Percentiles rank a stretch among this genome's conserved stretches.
These are phyloP conservation scores for Lentithecium fluviatile DNA, from an alignment of 495 filamentous ascomycete species.

Conservation along the genomic window DNA sequence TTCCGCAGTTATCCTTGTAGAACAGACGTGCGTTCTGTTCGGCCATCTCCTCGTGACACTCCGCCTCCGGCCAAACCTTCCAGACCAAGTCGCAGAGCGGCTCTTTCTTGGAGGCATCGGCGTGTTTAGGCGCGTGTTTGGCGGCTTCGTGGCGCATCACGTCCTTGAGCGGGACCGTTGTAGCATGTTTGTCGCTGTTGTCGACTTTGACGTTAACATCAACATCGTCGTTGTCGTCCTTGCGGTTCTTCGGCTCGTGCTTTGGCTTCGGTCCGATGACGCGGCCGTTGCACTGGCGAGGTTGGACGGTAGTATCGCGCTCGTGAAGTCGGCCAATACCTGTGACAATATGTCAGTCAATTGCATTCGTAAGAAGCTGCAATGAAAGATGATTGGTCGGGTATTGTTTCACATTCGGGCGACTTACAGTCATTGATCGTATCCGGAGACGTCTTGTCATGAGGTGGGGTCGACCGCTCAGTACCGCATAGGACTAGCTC, in stretches of 20 bases:
- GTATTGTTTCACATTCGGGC: no score
- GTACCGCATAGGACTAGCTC: slow-evolving; percentile 27
- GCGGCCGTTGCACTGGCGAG: not conserved
- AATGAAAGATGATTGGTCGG: no score
- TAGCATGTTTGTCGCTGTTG: not conserved
- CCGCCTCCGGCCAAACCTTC: no score
- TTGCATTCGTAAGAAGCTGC: no score
- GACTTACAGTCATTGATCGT: not conserved
- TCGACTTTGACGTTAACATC: not conserved
- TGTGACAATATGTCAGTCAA: no score
- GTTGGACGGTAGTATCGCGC: not conserved
- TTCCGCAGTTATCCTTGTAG: no score
- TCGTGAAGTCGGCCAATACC: not conserved
- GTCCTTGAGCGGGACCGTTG: not conserved
- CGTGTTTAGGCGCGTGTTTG: not conserved
- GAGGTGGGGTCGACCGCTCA: not conserved
- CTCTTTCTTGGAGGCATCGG: not conserved
- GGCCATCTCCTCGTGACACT: no score
- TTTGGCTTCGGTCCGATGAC: slow-evolving; percentile 1
- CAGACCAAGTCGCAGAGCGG: not conserved
- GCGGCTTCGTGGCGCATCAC: not conserved
- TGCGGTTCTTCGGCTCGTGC: not conserved
- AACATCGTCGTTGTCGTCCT: not conserved
- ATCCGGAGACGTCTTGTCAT: not conserved
- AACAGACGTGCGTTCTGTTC: no score